phyloP scores from a whole-genome alignment of 768 basidiomycete species.

The Boletus vermiculosoides region DNA sequence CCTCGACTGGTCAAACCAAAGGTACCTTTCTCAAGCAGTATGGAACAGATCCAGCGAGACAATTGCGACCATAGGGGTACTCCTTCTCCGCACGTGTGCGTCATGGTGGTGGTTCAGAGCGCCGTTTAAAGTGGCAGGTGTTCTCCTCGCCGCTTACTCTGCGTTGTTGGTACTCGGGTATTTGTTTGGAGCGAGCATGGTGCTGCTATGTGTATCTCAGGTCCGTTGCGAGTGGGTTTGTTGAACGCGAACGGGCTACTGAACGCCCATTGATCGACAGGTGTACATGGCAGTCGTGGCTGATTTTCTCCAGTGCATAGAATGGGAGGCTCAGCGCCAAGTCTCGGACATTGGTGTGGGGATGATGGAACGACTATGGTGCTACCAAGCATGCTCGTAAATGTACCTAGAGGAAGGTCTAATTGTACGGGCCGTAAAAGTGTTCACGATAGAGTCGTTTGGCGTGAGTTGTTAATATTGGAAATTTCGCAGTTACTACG shows the following conservation, averaged over 20 bases:
- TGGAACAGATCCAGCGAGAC: neutral
- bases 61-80: neutral
- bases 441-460: too few relatives aligned
- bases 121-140: neutral
- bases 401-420: neutral
- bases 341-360: neutral
- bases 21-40: neutral
- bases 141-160: neutral
- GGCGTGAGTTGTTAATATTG: neutral
- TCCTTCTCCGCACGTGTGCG: slow-evolving; percentile 1
- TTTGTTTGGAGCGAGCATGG: neutral
- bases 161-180: neutral
- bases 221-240: slow-evolving; percentile 1
- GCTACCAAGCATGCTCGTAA: neutral
- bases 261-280: neutral
- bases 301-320: slow-evolving; percentile 7
- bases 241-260: neutral
- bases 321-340: slow-evolving; percentile 10
- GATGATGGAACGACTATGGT: neutral
- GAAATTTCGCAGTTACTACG: neutral
- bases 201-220: neutral
- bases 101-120: slow-evolving; percentile 12
- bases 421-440: too few relatives aligned
- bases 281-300: neutral
- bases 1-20: neutral